These are phyloP conservation scores for Citrullus amarus DNA, from an alignment of 306 rosid species.

Conservation along the genomic window DNA sequence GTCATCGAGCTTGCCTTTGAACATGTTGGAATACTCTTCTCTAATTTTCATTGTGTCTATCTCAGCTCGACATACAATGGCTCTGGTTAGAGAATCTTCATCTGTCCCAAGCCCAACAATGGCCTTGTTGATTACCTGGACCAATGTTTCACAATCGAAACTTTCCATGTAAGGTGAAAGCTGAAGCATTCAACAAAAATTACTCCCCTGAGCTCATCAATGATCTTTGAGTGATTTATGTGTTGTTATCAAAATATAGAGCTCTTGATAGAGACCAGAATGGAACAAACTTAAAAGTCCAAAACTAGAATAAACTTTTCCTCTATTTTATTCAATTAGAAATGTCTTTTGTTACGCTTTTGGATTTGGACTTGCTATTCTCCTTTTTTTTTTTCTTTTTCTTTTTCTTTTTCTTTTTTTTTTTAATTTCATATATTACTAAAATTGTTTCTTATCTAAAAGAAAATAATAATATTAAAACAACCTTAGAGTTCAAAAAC, in stretches of 20 bases:
- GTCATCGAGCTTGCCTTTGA: constrained; percentile 38
- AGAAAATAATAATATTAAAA: not conserved
- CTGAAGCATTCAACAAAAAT: not conserved
- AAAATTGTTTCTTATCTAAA: no score
- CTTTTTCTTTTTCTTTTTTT: no score
- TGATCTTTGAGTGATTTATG: not conserved
- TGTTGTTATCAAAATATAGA: not conserved
- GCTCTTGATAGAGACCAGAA: not conserved
- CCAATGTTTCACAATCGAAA: not conserved
- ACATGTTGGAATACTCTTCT: constrained; percentile 47
- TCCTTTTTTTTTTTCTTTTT: no score
- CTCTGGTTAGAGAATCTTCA: constrained; percentile 73
- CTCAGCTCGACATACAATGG: constrained; percentile 71
- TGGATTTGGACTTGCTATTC: no score
- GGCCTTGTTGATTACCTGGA: constrained; percentile 63
- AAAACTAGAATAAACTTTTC: no score
- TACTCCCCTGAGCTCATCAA: not conserved
- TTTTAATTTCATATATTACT: no score
- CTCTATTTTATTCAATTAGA: no score
- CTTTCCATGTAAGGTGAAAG: not conserved
- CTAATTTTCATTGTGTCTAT: constrained; percentile 46
- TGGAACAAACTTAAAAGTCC: not conserved
- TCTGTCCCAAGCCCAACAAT: constrained; percentile 75
- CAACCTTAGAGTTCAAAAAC: not conserved
- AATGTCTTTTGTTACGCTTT: no score